Percentiles rank a stretch among this genome's conserved stretches.
Conservation (phyloP, 371 early-diverging fungal genomes). For the Mortierella sp. region DNA sequence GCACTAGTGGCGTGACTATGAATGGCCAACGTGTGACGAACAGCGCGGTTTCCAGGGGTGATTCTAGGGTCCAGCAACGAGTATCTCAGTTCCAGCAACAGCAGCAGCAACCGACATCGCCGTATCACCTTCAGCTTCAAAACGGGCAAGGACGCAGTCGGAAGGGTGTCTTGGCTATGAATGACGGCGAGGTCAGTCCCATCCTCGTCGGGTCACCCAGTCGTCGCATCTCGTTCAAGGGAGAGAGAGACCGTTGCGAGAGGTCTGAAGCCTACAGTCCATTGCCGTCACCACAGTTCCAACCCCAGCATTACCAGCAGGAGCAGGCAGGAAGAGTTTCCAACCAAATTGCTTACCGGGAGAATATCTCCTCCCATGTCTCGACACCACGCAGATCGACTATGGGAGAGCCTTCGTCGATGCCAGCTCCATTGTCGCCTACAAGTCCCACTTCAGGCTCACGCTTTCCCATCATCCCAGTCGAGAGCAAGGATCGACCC, state of each 20-base stretch:
- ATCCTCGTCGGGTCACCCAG: not conserved
- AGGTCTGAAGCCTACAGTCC: not conserved
- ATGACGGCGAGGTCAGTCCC: not conserved
- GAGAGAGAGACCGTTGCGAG: not conserved
- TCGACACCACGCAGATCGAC: constrained; percentile 14
- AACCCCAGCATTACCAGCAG: not conserved
- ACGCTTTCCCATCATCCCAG: constrained; percentile 25
- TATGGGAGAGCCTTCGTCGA: constrained; percentile 14
- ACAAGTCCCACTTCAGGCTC: not conserved
- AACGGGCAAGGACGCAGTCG: constrained; percentile 15
- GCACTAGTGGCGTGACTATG: not conserved
- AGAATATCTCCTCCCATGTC: not conserved
- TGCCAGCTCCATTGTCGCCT: not conserved
- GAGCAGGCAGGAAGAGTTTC: not conserved
- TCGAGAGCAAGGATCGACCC: constrained; percentile 35
- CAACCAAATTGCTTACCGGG: not conserved
- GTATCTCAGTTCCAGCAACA: not conserved
- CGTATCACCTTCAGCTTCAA: constrained; percentile 3
- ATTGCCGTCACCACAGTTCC: not conserved
- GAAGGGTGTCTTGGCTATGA: constrained; percentile 7
- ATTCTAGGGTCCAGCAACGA: constrained; percentile 15
- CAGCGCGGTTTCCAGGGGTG: not conserved
- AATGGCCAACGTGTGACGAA: constrained; percentile 15
- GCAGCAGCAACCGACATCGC: not conserved
- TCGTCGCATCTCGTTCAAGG: not conserved